These are phyloP conservation scores for Dactylonectria macrodidyma DNA, from an alignment of 2,329 filamentous ascomycete genomes.

Conservation along the genomic window DNA sequence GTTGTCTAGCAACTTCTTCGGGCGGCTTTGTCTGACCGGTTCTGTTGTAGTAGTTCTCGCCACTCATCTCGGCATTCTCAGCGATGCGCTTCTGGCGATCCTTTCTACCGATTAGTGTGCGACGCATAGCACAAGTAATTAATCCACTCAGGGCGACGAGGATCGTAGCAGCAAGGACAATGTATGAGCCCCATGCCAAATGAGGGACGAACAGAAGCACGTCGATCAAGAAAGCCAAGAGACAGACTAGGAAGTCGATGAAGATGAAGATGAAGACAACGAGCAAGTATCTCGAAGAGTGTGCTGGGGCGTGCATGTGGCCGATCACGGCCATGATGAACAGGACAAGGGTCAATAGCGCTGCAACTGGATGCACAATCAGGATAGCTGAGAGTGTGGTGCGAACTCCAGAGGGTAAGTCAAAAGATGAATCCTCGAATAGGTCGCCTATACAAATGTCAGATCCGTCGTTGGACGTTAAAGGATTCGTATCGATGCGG, in stretches of 20 bases:
- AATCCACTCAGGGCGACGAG: slow-evolving; percentile 86
- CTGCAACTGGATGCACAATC: slow-evolving; percentile 93
- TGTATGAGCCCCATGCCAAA: slow-evolving; percentile 93
- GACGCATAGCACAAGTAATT: slow-evolving; percentile 94
- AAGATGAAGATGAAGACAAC: slow-evolving; percentile 88
- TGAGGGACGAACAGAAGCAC: slow-evolving; percentile 96
- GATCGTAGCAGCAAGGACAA: slow-evolving; percentile 91
- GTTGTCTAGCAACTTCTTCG: slow-evolving; percentile 63
- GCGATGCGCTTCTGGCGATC: slow-evolving; percentile 93
- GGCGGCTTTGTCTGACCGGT: slow-evolving; percentile 69
- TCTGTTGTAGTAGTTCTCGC: slow-evolving; percentile 89
- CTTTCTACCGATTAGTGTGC: slow-evolving; percentile 91
- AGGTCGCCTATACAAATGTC: slow-evolving; percentile 41
- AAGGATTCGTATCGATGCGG: neutral
- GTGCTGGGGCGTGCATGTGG: slow-evolving; percentile 89
- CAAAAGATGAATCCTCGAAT: slow-evolving; percentile 63
- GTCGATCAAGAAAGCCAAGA: slow-evolving; percentile 93
- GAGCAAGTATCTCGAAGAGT: slow-evolving; percentile 91
- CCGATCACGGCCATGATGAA: slow-evolving; percentile 84
- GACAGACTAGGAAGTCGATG: slow-evolving; percentile 84
- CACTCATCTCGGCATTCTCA: slow-evolving; percentile 97
- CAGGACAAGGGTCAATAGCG: slow-evolving; percentile 87
- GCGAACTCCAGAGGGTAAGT: slow-evolving; percentile 67
- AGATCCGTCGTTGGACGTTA: slow-evolving; percentile 25
- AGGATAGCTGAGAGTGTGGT: slow-evolving; percentile 87